A percentile compares a stretch with the other conserved stretches of the same genome.
Evolutionary conservation across 495 filamentous ascomycete species (phyloP).

Genomic region (Staphylotrichum tortipilum): DNA sequence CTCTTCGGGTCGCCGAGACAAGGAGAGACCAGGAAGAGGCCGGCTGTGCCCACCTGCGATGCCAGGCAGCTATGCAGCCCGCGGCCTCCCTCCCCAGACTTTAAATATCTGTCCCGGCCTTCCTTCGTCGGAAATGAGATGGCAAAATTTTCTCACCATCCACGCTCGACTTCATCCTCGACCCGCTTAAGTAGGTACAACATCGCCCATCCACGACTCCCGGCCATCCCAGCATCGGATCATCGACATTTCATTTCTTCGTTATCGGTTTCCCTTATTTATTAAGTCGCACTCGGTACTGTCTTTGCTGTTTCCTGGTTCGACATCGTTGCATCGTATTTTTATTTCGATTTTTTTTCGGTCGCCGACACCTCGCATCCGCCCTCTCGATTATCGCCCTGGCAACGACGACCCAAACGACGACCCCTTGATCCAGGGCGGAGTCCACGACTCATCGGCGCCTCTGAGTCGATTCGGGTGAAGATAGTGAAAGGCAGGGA

Average conservation of each 20-base stretch:
- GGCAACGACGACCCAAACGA: background rate
- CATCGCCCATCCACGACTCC: background rate
- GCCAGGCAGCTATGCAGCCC: constrained; percentile 26
- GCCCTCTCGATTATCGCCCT: no score
- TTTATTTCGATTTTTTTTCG: no score
- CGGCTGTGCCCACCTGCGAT: constrained; percentile 7
- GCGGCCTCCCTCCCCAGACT: constrained; percentile 5
- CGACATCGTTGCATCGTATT: constrained; percentile 1
- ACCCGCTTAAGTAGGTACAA: constrained; percentile 17
- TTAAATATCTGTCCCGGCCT: constrained; percentile 20
- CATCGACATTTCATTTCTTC: constrained; percentile 14
- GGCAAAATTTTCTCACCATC: constrained; percentile 9
- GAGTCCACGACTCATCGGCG: background rate
- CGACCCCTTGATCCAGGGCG: background rate
- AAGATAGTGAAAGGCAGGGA: background rate
- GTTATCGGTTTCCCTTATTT: constrained; percentile 6
- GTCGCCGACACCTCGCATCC: no score
- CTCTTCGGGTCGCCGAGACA: constrained; percentile 16
- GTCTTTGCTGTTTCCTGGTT: constrained; percentile 7
- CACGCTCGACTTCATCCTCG: constrained; percentile 6
- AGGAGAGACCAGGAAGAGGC: no score
- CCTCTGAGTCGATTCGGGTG: background rate
- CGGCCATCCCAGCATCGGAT: no score
- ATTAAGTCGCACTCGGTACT: no score
- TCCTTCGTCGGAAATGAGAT: constrained; percentile 7